Evolutionary conservation across 768 basidiomycete genomes (phyloP), one percentile per base, ranked within the genome.

Genomic region (Cubamyces sp.): DNA sequence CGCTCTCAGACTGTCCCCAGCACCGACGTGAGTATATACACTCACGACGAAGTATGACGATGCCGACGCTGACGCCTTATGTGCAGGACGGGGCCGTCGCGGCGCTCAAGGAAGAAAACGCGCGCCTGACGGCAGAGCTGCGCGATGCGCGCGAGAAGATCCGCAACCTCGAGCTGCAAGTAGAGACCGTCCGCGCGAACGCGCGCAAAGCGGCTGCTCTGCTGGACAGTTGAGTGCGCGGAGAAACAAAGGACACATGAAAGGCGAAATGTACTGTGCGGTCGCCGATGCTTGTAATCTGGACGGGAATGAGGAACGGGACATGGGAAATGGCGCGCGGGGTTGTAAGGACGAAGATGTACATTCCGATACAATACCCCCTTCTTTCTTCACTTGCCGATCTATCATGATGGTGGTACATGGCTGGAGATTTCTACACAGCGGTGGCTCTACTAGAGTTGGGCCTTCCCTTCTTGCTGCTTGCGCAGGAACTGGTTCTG

Each of bases 141-240:
- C 83, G 92, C 28, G 92, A 93, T 25, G 88, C 91, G 37, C 81
- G 89, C 41, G 86, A 87, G 74, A 85, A 90, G 77, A 94, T 96
- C 55, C 80, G 94, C 60, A 88, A 88, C 68, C 74, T 96, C 52
- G 93, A 95, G 76, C 71, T 94, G 61, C 90, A 92, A 76, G 84
- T 94, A 19, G 92, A 94, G 76, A 79, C 81, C 15, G 73, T 91
- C 65, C 83, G 83, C 60, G 86, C 87, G 18, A 94, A 93, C 69
- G 90, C 91, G 59, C 80, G 84, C 68, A 90, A 84, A 70, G 91
- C 91, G 2, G 88, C 88, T 14, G 84, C 89, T 71, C 78, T 87
- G 40, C 72, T 93, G 28, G 71, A 70, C 15, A 54, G 64, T 47
- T 71, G 58, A 68, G 53, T 40, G 60, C 47, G 43, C 43, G n/a